phyloP scores from a whole-genome alignment of 2,329 filamentous ascomycete species.

The Alternaria infectoria region DNA sequence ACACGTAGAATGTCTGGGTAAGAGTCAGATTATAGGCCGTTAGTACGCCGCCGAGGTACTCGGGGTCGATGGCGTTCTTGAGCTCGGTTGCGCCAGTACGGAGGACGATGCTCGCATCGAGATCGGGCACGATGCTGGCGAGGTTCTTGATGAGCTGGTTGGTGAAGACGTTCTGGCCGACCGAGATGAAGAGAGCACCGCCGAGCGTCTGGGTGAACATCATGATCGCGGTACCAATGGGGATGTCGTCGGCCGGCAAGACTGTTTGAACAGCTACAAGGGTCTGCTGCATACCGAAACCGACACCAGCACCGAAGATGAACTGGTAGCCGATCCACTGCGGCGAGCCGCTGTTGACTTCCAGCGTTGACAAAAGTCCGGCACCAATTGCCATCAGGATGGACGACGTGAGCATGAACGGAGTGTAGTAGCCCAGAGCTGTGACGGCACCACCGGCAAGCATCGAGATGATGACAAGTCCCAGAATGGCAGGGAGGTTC shows the following conservation, averaged over 20 bases:
- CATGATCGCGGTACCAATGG: constrained; percentile 56
- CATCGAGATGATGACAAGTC: constrained; percentile 53
- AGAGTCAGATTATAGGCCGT: constrained; percentile 69
- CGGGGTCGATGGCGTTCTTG: constrained; percentile 48
- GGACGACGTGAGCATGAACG: constrained; percentile 53
- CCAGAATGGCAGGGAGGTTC: constrained; percentile 56
- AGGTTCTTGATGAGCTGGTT: constrained; percentile 56
- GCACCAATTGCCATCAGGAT: constrained; percentile 55
- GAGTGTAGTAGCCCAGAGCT: constrained; percentile 56
- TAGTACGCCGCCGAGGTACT: constrained; percentile 62
- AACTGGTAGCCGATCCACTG: constrained; percentile 52
- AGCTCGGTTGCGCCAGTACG: constrained; percentile 65
- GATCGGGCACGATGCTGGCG: constrained; percentile 44
- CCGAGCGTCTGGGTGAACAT: constrained; percentile 58
- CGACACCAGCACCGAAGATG: constrained; percentile 52
- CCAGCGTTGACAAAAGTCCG: constrained; percentile 54
- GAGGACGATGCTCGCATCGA: constrained; percentile 53
- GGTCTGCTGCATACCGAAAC: constrained; percentile 57
- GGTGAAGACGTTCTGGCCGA: constrained; percentile 59
- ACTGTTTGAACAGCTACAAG: constrained; percentile 55
- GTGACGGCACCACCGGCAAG: constrained; percentile 49
- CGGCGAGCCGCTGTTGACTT: constrained; percentile 44
- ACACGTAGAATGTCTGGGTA: constrained; percentile 65
- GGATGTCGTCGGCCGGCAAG: constrained; percentile 51
- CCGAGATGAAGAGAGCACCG: constrained; percentile 57